Evolutionary conservation across 352 stramenopile species (phyloP).

Genomic region (Pilasporangium apinafurcum): DNA sequence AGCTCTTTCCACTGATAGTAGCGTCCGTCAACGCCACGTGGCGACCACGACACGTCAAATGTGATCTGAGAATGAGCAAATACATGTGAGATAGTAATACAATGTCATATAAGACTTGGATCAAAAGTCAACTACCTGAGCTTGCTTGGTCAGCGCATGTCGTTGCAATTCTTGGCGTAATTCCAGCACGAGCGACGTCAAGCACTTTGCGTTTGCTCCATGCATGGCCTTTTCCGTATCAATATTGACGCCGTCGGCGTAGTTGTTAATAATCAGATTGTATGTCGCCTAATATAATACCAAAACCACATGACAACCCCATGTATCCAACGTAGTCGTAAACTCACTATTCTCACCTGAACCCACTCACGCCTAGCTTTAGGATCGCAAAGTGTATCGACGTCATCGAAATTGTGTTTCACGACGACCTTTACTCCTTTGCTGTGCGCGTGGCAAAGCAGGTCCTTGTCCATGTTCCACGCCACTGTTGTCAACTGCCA

Average conservation of each 20-base stretch:
- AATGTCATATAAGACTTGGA: not conserved
- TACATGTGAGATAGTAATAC: slow-evolving; percentile 3
- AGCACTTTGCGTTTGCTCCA: slow-evolving; percentile 31
- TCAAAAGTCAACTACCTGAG: slow-evolving; percentile 30
- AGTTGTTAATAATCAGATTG: slow-evolving; percentile 52
- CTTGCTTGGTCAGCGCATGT: slow-evolving; percentile 47
- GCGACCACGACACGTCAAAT: slow-evolving; percentile 78
- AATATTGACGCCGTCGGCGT: slow-evolving; percentile 80
- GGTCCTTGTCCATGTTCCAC: slow-evolving; percentile 78
- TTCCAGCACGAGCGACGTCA: slow-evolving; percentile 49
- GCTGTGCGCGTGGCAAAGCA: slow-evolving; percentile 75
- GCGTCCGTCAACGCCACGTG: slow-evolving; percentile 66
- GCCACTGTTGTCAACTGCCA: slow-evolving; percentile 66
- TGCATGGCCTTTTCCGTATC: slow-evolving; percentile 71
- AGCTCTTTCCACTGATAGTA: slow-evolving; percentile 82
- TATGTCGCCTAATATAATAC: slow-evolving; percentile 29
- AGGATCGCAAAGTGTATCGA: slow-evolving; percentile 51
- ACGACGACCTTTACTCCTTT: slow-evolving; percentile 76
- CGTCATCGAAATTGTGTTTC: slow-evolving; percentile 74
- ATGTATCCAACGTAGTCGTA: not conserved
- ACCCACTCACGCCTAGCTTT: slow-evolving; percentile 47
- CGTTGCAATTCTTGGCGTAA: slow-evolving; percentile 46
- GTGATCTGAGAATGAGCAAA: slow-evolving; percentile 38
- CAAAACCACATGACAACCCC: not conserved
- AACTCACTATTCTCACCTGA: no score